Evolutionary conservation across 1,139 yeast genomes (phyloP), one percentile per base, ranked within the genome.

Genomic region (Wickerhamomyces sp.): DNA sequence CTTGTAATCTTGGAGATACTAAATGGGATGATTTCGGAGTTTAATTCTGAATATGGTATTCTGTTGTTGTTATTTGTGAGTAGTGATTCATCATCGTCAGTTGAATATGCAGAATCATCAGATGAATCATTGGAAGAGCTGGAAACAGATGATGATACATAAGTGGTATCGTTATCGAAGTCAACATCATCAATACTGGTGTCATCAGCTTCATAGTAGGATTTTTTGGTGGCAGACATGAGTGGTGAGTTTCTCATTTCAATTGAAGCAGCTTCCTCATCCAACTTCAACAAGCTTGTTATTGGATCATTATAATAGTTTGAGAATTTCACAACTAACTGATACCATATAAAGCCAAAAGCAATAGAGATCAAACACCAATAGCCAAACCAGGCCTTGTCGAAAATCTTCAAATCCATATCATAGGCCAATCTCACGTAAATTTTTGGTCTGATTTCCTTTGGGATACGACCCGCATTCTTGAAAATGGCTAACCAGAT

Each of bases 391-490:
- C 43, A 43, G 3, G 14, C 2, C 31, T 15, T 32, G 9, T 42
- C 47, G 50, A 69, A 73, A 53, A 72, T 58, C 46, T 60, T 62
- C n/a, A 56, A 50, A 52, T 78, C 84, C 37, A 68, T 46, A 39
- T 67, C 61, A 51, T 65, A 69, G 10, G 76, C 71, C 27, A 78
- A 58, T 46, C 71, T 64, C 43, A 77, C 81, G 53, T 75, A 74
- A 44, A 83, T 82, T 1, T 55, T 53, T 0, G 89, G 90, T 48
- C 88, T 68, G 50, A 74, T 67, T 7, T 65, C 64, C 26, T 67
- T 71, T 4, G 89, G 89, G 23, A 83, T 79, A 10, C 71, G 46
- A 6, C 79, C 79, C 2, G 87, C 85, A 54, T 81, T 73, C 57
- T 80, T 78, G 64, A 82, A 83, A 15, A 80, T 71, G 43, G 66